Base-by-base conservation (phyloP, 106 monocot genomes). In the Dendrobium chrysotoxum region DNA sequence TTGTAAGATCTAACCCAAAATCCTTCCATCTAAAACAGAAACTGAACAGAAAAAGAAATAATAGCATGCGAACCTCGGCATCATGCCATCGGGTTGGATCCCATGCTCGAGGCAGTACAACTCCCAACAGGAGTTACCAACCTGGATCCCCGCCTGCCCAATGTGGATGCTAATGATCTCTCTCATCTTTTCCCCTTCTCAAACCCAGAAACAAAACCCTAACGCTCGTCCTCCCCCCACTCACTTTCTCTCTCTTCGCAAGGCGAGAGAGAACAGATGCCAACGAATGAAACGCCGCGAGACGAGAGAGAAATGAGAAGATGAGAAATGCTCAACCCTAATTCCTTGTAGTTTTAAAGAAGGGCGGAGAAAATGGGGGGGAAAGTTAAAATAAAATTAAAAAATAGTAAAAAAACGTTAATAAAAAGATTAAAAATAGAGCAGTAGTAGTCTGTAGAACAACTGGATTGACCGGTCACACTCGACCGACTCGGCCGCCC, bases 91-190 rank as follows among this genome's bases (percentile, higher is more conserved):
- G 55, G 94, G 91, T 44, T 88, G 82, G 65, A 91, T 94, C 61
- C 88, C 94, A 77, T 94, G 94, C 86, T 94, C 93, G 64, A 94
- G 88, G 87, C 93, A 93, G 86, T 93, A 93, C 50, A 93, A 83
- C 81, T 94, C 93, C 93, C 93, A 94, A 84, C 94, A 94, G 8
- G 94, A 75, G 53, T 94, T 94, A 10, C 94, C 94, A 10, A 94
- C 94, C 84, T 94, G 94, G 83, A 94, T 94, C 70, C 94, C 94
- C 7, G 94, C 94, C 83, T 94, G 94, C 7, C 94, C 94, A 39
- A 94, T 94, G 85, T 94, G 94, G 64, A 94, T 84, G 86, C 94
- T 94, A 21, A 94, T 94, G 81, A 91, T 94, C 88, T 94, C 94
- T 82, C 94, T 94, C 94, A 94, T 94, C 82, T 80, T 80, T 75